Evolutionary conservation across 768 basidiomycete genomes (phyloP), one percentile per base, ranked within the genome.

Genomic region (Psilocybe subaeruginosa): DNA sequence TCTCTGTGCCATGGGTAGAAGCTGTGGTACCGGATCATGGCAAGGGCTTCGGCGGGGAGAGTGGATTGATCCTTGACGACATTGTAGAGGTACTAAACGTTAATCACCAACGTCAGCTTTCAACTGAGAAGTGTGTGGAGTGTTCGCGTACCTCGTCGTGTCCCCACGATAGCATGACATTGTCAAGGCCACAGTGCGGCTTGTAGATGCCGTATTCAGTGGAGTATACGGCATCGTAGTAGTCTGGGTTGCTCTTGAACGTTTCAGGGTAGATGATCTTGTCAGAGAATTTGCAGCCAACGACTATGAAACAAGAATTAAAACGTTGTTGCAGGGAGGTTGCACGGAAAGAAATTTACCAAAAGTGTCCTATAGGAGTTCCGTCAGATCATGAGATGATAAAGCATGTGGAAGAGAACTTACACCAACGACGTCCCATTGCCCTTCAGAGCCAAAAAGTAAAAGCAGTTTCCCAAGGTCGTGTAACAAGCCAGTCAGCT

Each of bases 1-100:
- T 95, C 95, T 46, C 94, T 84, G 74, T 97, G 95, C 94, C 93
- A 95, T 29, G 95, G 94, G 77, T 96, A 97, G 82, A 96, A 97
- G 68, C 90, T 92, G 77, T 96, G 95, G 72, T 93, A 97, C 33
- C 95, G 87, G 70, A 97, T 93, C 94, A 97, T 97, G 7, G 90
- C 88, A 30, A 97, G 80, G 0, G 83, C 94, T 66, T 92, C 94
- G 41, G 82, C 82, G 3, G 94, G 94, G 0, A 96, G 86, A 3
- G 81, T 83, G 63, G 87, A 88, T 72, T 96, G 94, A 65, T 88
- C 87, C 74, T 93, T 93, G 62, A 93, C 77, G 64, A 96, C 88
- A 64, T 91, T 77, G 74, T 93, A 94, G 4, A 95, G 80, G 71
- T 95, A 95, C 91, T 93, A 65, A 39, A 58, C 59, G 30, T 39